These are phyloP conservation scores for Penicillium waksmanii DNA, from an alignment of 495 filamentous ascomycete species.

Conservation along the genomic window DNA sequence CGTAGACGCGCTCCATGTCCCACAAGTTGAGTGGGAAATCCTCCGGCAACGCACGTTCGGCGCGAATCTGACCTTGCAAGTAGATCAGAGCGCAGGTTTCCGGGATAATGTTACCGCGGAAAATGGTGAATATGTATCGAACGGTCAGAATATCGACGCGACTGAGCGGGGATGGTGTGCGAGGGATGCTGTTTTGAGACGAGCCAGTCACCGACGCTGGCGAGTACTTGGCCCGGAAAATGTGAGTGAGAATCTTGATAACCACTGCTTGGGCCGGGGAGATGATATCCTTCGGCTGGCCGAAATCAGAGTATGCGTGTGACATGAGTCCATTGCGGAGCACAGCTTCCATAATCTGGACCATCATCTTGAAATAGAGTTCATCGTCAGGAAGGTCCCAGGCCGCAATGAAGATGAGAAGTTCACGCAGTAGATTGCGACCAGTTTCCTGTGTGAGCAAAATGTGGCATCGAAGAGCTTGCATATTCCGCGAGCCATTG, in stretches of 20 bases:
- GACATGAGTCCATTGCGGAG: conserved; percentile 86
- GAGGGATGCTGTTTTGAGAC: conserved; percentile 38
- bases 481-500: conserved; percentile 75
- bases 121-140: conserved; percentile 89
- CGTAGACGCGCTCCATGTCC: conserved; percentile 92
- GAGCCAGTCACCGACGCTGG: conserved; percentile 53
- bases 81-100: conserved; percentile 92
- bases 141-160: conserved; percentile 70
- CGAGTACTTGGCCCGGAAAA: conserved; percentile 75
- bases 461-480: conserved; percentile 84
- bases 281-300: conserved; percentile 92
- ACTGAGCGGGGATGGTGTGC: conserved; percentile 40
- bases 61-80: conserved; percentile 85
- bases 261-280: conserved; percentile 92
- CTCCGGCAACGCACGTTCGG: conserved; percentile 63
- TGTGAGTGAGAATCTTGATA: conserved; percentile 83
- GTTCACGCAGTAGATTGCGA: conserved; percentile 82
- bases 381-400: conserved; percentile 93
- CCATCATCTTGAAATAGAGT: conserved; percentile 92
- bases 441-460: conserved; percentile 85
- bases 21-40: conserved; percentile 94
- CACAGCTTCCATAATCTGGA: conserved; percentile 91
- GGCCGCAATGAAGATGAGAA: conserved; percentile 93
- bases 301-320: conserved; percentile 85
- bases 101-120: conserved; percentile 87